Evolutionary conservation across 331 rosid genomes (phyloP).

Genomic region (Prunus yedoensis): DNA sequence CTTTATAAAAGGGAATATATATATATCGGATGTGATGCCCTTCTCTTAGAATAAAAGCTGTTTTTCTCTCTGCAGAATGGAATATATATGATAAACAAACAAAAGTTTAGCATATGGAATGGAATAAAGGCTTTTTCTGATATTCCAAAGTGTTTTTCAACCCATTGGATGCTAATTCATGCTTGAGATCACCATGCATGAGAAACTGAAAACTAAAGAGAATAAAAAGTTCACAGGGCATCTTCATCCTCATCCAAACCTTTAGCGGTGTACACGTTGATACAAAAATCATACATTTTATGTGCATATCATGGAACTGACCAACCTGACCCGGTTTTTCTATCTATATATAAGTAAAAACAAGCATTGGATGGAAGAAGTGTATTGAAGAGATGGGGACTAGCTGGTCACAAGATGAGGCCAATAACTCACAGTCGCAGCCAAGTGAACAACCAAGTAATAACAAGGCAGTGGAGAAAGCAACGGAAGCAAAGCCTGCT

Average conservation of each 20-base stretch:
- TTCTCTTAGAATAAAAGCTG: too few species aligned
- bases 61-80: not conserved
- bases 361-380: not conserved
- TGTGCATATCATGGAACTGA: not conserved
- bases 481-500: too few species aligned
- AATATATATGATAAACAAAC: not conserved
- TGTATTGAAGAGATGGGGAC: constrained; percentile 28
- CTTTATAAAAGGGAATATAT: too few species aligned
- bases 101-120: not conserved
- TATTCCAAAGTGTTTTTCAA: not conserved
- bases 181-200: not conserved
- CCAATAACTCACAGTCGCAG: constrained; percentile 11
- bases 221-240: not conserved
- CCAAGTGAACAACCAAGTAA: not conserved
- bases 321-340: not conserved
- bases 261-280: not conserved
- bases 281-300: too few species aligned
- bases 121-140: not conserved
- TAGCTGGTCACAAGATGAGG: not conserved
- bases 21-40: not conserved
- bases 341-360: not conserved
- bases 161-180: not conserved
- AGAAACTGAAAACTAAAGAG: not conserved
- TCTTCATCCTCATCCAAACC: constrained; percentile 1
- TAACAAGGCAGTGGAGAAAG: too few species aligned